Conservation (phyloP, 129 eudicot genomes). For the Centrapalus pauciflorus region DNA sequence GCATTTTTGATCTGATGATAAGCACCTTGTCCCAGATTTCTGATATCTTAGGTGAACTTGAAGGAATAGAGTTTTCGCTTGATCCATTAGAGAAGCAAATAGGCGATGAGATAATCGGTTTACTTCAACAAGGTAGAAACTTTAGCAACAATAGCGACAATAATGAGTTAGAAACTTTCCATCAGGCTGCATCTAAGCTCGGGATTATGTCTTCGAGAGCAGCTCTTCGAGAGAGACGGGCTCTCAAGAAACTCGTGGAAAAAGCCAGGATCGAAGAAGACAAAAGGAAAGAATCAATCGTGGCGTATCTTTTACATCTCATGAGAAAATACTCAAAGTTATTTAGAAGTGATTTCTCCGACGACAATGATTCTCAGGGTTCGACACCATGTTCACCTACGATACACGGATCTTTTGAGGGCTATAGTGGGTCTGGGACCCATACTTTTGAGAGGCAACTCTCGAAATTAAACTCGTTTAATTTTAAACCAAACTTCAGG, state of each 20-base stretch:
- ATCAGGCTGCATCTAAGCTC: slow-evolving; percentile 80
- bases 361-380: slow-evolving; percentile 97
- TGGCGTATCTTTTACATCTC: slow-evolving; percentile 78
- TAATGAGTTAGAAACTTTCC: slow-evolving; percentile 80
- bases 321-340: slow-evolving; percentile 84
- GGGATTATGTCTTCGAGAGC: slow-evolving; percentile 91
- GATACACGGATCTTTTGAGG: slow-evolving; percentile 71
- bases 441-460: slow-evolving; percentile 75
- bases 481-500: slow-evolving; percentile 67
- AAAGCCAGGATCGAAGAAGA: slow-evolving; percentile 90
- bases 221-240: slow-evolving; percentile 86
- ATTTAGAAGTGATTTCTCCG: slow-evolving; percentile 80
- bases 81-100: slow-evolving; percentile 83
- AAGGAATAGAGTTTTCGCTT: slow-evolving; percentile 69
- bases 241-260: slow-evolving; percentile 80
- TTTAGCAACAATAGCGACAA: slow-evolving; percentile 59
- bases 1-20: neutral
- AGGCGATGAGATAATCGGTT: slow-evolving; percentile 79
- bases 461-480: slow-evolving; percentile 73
- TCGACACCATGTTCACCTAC: slow-evolving; percentile 98
- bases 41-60: slow-evolving; percentile 60
- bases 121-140: slow-evolving; percentile 90
- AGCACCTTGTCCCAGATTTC: slow-evolving; percentile 52
- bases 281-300: slow-evolving; percentile 87
- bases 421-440: slow-evolving; percentile 43